Conservation (phyloP, 768 basidiomycete species). For the Pisolithus sp. region DNA sequence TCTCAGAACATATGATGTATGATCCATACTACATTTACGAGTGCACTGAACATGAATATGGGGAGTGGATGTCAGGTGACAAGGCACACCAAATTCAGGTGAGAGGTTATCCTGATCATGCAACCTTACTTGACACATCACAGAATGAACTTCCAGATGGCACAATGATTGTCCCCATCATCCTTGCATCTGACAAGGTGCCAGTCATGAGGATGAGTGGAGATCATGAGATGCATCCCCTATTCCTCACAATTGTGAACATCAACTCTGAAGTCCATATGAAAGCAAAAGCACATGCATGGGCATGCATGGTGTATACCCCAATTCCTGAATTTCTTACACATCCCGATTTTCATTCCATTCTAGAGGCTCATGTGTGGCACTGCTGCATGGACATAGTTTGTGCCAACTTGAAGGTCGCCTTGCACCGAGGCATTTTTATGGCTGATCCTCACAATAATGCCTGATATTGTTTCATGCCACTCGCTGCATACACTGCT, state of each 20-base stretch:
- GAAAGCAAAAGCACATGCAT: slow-evolving; percentile 1
- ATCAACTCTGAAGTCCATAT: slow-evolving; percentile 3
- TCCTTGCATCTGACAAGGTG: slow-evolving; percentile 15
- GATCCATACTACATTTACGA: not conserved
- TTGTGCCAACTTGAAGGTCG: not conserved
- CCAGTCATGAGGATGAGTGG: slow-evolving; percentile 1
- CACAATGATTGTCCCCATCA: slow-evolving; percentile 11
- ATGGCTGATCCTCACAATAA: not conserved
- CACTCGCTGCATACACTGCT: no score
- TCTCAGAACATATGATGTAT: not conserved
- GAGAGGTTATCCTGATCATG: not conserved
- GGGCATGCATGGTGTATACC: slow-evolving; percentile 1
- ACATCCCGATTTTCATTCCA: not conserved
- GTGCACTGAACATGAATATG: not conserved
- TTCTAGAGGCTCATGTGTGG: not conserved
- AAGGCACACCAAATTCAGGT: slow-evolving; percentile 1
- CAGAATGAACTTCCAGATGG: slow-evolving; percentile 1
- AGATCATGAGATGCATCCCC: slow-evolving; percentile 2
- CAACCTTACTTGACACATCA: no score
- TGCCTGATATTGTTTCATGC: no score
- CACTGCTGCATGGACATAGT: slow-evolving; percentile 1
- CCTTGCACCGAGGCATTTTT: not conserved
- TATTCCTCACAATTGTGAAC: slow-evolving; percentile 7
- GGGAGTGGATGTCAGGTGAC: not conserved
- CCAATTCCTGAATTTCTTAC: not conserved